These are phyloP conservation scores for Erysiphe pulchra DNA, from an alignment of 2,329 filamentous ascomycete species.

Conservation along the genomic window DNA sequence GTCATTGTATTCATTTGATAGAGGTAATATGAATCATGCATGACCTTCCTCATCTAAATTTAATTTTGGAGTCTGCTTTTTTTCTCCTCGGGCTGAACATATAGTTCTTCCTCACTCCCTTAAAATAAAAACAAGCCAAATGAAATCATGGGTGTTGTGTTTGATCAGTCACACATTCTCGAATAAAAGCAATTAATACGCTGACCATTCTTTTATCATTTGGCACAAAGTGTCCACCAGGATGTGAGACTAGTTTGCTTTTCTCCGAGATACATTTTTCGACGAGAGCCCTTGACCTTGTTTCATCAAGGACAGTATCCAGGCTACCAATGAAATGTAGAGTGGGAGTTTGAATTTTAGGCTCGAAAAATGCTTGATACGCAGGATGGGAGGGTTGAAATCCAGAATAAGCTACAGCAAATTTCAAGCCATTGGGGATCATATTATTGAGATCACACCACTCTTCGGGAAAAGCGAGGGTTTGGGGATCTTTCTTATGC, in stretches of 20 bases:
- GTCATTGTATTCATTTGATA: too few relatives aligned
- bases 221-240: slow-evolving; percentile 77
- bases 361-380: slow-evolving; percentile 48
- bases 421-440: slow-evolving; percentile 24
- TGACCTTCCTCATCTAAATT: too few relatives aligned
- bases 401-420: slow-evolving; percentile 53
- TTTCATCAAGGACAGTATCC: slow-evolving; percentile 72
- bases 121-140: too few relatives aligned
- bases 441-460: slow-evolving; percentile 9
- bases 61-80: too few relatives aligned
- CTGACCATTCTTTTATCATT: slow-evolving; percentile 58
- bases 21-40: too few relatives aligned
- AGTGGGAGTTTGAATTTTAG: slow-evolving; percentile 48
- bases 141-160: background rate
- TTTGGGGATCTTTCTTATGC: slow-evolving; percentile 10
- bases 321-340: slow-evolving; percentile 63
- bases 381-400: slow-evolving; percentile 38
- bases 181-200: slow-evolving; percentile 48
- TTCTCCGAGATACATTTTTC: slow-evolving; percentile 28
- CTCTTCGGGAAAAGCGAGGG: slow-evolving; percentile 24
- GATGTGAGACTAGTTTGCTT: slow-evolving; percentile 34
- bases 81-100: too few relatives aligned
- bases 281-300: slow-evolving; percentile 37
- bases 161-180: slow-evolving; percentile 13
- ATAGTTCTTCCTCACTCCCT: too few relatives aligned